Evolutionary conservation across 371 early-diverging fungal species (phyloP).

Genomic region (Rhizomucor miehei): DNA sequence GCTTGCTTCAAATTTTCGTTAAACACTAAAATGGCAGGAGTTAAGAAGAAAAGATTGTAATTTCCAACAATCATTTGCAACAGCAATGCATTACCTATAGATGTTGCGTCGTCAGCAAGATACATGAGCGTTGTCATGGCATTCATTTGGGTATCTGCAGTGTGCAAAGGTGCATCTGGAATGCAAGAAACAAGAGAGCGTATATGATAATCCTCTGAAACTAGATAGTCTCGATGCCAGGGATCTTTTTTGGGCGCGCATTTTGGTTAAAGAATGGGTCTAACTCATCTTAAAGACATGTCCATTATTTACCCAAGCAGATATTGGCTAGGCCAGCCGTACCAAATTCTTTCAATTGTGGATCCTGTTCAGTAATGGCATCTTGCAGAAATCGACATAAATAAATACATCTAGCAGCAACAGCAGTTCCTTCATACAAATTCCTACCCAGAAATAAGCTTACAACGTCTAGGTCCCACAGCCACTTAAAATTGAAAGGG

Average conservation of each 20-base stretch:
- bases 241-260: constrained; percentile 35
- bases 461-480: constrained; percentile 44
- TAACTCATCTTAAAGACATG: not conserved
- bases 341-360: constrained; percentile 42
- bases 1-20: constrained; percentile 13
- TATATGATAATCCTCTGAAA: constrained; percentile 20
- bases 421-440: not conserved
- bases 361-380: constrained; percentile 27
- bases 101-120: constrained; percentile 12
- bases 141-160: constrained; percentile 28
- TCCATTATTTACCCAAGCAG: constrained; percentile 28
- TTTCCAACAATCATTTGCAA: too few species aligned
- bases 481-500: constrained; percentile 50
- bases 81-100: constrained; percentile 5
- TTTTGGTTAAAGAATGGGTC: too few species aligned
- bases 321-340: constrained; percentile 56
- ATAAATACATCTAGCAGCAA: too few species aligned
- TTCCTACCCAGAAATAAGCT: constrained; percentile 50
- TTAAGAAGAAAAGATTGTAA: too few species aligned
- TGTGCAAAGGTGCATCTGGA: constrained; percentile 7
- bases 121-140: constrained; percentile 42
- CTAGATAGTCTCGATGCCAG: constrained; percentile 30
- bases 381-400: constrained; percentile 9
- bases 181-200: constrained; percentile 9
- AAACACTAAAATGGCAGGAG: constrained; percentile 13